A percentile compares a stretch with the other conserved stretches of the same genome.
Evolutionary conservation across 805 yeast genomes (phyloP).

Genomic region (Blastobotrys mokoenaii): DNA sequence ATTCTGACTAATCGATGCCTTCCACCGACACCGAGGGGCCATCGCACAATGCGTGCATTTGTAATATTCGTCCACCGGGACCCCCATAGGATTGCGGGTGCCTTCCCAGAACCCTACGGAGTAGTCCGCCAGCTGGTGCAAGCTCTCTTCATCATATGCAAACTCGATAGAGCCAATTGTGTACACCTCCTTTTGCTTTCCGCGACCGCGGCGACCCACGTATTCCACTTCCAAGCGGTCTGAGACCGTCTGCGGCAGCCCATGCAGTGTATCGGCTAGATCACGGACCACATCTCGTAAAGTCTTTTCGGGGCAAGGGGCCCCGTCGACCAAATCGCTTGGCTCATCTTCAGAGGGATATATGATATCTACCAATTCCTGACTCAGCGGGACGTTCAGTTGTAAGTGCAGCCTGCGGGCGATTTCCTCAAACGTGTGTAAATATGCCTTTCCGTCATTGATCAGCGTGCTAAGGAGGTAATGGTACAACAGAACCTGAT

Average conservation of each 20-base stretch:
- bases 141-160: slow-evolving; percentile 9
- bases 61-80: slow-evolving; percentile 10
- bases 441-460: background rate
- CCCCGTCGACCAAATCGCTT: too few relatives aligned
- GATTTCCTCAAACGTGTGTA: too few relatives aligned
- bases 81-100: slow-evolving; percentile 18
- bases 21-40: slow-evolving; percentile 15
- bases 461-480: slow-evolving; percentile 14
- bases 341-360: too few relatives aligned
- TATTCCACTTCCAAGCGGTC: slow-evolving; percentile 12
- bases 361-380: background rate
- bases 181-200: slow-evolving; percentile 2
- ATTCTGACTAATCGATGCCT: background rate
- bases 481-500: slow-evolving; percentile 26
- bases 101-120: slow-evolving; percentile 20
- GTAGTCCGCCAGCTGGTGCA: slow-evolving; percentile 11
- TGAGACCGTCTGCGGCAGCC: slow-evolving; percentile 2
- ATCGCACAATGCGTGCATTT: slow-evolving; percentile 16
- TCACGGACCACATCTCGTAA: background rate
- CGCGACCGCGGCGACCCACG: slow-evolving; percentile 2
- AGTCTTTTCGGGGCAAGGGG: background rate
- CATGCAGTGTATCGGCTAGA: background rate
- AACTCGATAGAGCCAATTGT: slow-evolving; percentile 12
- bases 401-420: slow-evolving; percentile 7
- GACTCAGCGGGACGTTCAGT: slow-evolving; percentile 2